phyloP scores from a whole-genome alignment of 371 early-diverging fungal species.

The Haplosporangium sp. region DNA sequence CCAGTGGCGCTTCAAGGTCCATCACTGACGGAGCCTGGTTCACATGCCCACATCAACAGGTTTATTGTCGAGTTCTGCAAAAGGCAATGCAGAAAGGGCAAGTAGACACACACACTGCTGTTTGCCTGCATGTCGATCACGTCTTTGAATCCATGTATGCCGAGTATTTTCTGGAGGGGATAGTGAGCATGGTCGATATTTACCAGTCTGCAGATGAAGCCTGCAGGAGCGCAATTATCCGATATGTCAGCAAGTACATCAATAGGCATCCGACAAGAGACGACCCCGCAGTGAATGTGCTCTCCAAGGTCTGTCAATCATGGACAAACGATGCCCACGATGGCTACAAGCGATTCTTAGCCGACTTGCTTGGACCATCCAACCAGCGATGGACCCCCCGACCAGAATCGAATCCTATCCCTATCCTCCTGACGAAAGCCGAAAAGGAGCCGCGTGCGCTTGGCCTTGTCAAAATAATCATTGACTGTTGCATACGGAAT shows the following conservation, averaged over 20 bases:
- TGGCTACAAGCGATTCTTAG: not conserved
- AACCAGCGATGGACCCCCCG: conserved; percentile 5
- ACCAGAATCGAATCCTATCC: conserved; percentile 4
- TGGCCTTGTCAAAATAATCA: not conserved
- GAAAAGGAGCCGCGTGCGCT: not conserved
- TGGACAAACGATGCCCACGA: not conserved
- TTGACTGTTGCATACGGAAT: conserved; percentile 18
- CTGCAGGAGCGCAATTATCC: not conserved
- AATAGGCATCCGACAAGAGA: not conserved
- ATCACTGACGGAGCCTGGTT: not conserved
- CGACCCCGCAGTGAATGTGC: not conserved
- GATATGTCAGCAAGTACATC: conserved; percentile 5
- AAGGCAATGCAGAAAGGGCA: too few species aligned
- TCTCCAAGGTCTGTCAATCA: conserved; percentile 1
- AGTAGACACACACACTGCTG: too few species aligned
- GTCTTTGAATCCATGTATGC: not conserved
- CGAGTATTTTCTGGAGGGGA: not conserved
- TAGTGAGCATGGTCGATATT: not conserved
- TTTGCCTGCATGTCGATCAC: not conserved
- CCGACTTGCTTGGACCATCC: not conserved
- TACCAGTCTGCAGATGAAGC: not conserved
- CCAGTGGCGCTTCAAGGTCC: too few species aligned
- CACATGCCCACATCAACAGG: not conserved
- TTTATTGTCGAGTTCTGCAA: too few species aligned
- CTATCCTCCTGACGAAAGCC: not conserved